Evolutionary conservation across 441 rosid genomes (phyloP).

Genomic region (Adansonia grandidieri): DNA sequence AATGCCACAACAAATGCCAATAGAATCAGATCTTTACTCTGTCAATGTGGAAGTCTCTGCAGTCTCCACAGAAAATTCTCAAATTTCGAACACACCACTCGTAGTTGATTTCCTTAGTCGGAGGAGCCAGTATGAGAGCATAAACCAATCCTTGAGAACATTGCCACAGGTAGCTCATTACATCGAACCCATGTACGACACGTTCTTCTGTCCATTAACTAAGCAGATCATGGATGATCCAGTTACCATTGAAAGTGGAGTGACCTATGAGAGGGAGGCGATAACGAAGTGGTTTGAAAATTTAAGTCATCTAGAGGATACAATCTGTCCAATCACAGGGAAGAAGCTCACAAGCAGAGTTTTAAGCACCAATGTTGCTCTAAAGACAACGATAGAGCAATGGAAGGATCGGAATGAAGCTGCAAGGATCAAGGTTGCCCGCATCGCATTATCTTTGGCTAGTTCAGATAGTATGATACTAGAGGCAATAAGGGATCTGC

Average conservation of each 20-base stretch:
- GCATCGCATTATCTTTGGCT: conserved; percentile 72
- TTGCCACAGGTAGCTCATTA: conserved; percentile 52
- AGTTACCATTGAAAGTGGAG: conserved; percentile 75
- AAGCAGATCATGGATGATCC: conserved; percentile 88
- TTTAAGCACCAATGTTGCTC: conserved; percentile 56
- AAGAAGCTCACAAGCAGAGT: conserved; percentile 43
- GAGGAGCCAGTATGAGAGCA: conserved; percentile 42
- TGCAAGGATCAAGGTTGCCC: conserved; percentile 68
- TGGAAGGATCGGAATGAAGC: conserved; percentile 82
- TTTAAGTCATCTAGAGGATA: conserved; percentile 46
- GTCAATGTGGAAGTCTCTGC: conserved; percentile 46
- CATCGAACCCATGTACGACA: conserved; percentile 71
- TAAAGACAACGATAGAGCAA: conserved; percentile 73
- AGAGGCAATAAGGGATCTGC: conserved; percentile 72
- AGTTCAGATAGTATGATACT: conserved; percentile 69
- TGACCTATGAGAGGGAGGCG: conserved; percentile 76
- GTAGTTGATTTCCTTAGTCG: conserved; percentile 36
- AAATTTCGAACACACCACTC: conserved; percentile 29
- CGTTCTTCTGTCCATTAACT: conserved; percentile 84
- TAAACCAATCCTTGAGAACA: conserved; percentile 42
- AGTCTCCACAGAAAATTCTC: conserved; percentile 43
- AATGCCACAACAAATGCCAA: conserved; percentile 23
- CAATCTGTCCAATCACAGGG: conserved; percentile 65
- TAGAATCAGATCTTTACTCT: conserved; percentile 73
- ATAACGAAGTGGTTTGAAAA: conserved; percentile 64